Base-by-base conservation (phyloP, 2,329 filamentous ascomycete genomes). In the Fusarium nematophilum region DNA sequence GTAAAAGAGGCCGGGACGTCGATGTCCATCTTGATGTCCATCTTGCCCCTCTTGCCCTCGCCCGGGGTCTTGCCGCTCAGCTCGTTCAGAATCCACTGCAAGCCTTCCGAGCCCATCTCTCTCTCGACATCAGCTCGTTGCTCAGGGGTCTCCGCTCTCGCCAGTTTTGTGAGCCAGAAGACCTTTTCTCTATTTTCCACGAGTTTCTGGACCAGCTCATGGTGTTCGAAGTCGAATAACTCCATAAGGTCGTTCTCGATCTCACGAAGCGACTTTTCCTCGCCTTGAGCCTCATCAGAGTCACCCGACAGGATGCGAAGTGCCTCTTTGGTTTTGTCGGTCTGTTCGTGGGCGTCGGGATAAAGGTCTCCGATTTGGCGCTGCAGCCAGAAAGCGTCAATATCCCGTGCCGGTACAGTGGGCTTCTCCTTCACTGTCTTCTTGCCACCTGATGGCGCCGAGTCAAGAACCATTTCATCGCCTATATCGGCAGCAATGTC, bases 191-290 rank as follows among this genome's bases (percentile, higher is more conserved):
- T 86, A 75, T 99, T 99, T 66, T 90, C 87, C 52, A 98, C 93
- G 13, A 99, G 84, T 75, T 92, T 94, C 62, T 92, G 89, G 21
- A 98, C 95, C 49, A 97, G 83, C 62, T 97, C 93, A 58, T 96
- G 92, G 70, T 97, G 91, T 69, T 98, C 94, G 70, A 96, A 99
- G 70, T 99, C 95, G 68, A 99, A 98, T 0, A 99, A 84, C 69
- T 97, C 95, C 91, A 98, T 98, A 53, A 99, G 82, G 61, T 99
- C 95, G 75, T 99, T 99, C 72, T 99, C 95, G 51, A 98, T 93
- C 70, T 99, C 94, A 69, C 94, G 89, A 25, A 98, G 81, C 11
- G 91, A 85, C 74, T 91, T 93, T 70, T 96, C 92, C 56, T 94
- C 89, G 13, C 90, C 93, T 50, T 90, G 89, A 44, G 77, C 75